Conservation (phyloP, 495 filamentous ascomycete species). For the Podospora didyma region DNA sequence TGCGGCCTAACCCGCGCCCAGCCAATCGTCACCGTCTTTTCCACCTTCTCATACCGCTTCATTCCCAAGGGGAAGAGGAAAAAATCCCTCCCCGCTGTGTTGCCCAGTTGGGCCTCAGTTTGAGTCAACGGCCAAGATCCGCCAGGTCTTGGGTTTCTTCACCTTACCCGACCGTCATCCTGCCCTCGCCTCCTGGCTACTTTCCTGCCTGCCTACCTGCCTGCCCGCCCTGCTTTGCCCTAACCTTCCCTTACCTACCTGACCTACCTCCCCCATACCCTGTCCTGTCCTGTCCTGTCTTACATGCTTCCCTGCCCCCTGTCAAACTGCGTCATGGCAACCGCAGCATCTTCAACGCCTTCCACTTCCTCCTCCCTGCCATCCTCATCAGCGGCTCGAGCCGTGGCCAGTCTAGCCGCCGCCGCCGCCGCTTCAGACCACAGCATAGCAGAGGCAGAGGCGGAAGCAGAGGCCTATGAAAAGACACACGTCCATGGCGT, state of each 20-base stretch:
- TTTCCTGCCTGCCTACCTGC: neutral
- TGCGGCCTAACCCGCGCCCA: slow-evolving; percentile 5
- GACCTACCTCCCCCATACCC: neutral
- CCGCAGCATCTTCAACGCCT: too few relatives aligned
- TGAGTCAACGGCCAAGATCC: neutral
- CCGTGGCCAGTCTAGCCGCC: slow-evolving; percentile 26
- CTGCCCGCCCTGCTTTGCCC: neutral
- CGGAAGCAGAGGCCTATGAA: slow-evolving; percentile 59
- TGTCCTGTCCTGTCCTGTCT: neutral
- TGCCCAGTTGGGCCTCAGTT: neutral
- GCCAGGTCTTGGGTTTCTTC: neutral
- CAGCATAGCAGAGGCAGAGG: slow-evolving; percentile 7
- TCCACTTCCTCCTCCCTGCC: slow-evolving; percentile 22
- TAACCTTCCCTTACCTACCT: neutral
- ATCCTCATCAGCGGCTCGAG: slow-evolving; percentile 26
- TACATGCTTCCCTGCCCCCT: neutral
- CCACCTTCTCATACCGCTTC: neutral
- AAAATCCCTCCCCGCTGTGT: neutral
- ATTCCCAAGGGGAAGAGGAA: neutral
- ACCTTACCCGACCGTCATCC: neutral
- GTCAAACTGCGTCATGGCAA: slow-evolving; percentile 1
- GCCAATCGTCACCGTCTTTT: slow-evolving; percentile 7
- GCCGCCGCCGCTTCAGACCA: slow-evolving; percentile 9
- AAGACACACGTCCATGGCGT: slow-evolving; percentile 83
- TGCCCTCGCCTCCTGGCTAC: neutral